These are phyloP conservation scores for Rhodosporidiobolus odoratus DNA, from an alignment of 768 basidiomycete species.

Conservation along the genomic window DNA sequence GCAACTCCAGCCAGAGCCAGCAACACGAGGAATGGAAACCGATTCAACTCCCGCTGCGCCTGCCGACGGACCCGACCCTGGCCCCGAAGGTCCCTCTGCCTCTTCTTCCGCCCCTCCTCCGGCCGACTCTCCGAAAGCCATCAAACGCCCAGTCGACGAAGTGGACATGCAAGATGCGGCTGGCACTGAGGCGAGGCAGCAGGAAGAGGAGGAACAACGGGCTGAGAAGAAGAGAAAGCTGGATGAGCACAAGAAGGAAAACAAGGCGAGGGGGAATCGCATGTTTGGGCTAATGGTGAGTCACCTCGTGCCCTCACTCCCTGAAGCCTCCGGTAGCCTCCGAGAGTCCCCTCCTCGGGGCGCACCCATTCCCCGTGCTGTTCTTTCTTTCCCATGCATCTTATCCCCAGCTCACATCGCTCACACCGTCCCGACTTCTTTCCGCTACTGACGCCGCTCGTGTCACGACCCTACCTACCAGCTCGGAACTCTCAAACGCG, in stretches of 20 bases:
- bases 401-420: too few species aligned
- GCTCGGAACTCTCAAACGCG: conserved; percentile 28
- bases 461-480: neutral
- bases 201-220: neutral
- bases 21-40: neutral
- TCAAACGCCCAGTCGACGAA: neutral
- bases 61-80: neutral
- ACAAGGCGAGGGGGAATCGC: conserved; percentile 10
- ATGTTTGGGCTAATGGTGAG: conserved; percentile 33
- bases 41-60: neutral
- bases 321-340: too few species aligned
- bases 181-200: too few species aligned
- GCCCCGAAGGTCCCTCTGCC: neutral
- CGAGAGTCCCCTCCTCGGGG: neutral
- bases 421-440: neutral
- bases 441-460: neutral
- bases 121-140: neutral
- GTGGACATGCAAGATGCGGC: too few species aligned
- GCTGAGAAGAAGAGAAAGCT: conserved; percentile 14
- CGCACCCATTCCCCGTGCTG: neutral
- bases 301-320: neutral
- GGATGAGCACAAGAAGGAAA: conserved; percentile 2
- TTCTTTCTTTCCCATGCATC: too few species aligned
- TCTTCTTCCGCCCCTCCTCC: neutral
- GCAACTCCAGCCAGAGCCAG: neutral